These are phyloP conservation scores for Phytopythium litorale DNA, from an alignment of 352 stramenopile species.

Conservation along the genomic window DNA sequence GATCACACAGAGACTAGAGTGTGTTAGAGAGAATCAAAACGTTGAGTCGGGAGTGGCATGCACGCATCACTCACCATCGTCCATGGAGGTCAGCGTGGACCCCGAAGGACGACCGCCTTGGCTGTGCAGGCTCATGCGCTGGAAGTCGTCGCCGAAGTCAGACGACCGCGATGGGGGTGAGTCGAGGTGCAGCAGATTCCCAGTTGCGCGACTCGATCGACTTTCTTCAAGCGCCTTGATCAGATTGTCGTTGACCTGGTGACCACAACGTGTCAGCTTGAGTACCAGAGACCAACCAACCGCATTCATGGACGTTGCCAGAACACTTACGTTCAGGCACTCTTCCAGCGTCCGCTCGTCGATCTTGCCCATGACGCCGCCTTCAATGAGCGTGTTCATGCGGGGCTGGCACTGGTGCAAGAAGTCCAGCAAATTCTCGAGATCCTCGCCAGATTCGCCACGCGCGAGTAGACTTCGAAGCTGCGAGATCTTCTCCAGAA, in stretches of 20 bases:
- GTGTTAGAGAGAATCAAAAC: background rate
- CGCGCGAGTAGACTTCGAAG: conserved; percentile 37
- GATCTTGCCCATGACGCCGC: conserved; percentile 80
- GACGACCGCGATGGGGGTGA: conserved; percentile 37
- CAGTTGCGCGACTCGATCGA: conserved; percentile 18
- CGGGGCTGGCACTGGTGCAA: conserved; percentile 78
- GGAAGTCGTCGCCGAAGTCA: conserved; percentile 16
- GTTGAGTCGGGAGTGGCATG: background rate
- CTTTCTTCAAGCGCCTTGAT: conserved; percentile 75
- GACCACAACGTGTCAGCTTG: conserved; percentile 1
- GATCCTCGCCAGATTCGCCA: conserved; percentile 29
- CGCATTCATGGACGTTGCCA: background rate
- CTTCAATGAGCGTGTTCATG: conserved; percentile 88
- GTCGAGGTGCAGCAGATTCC: conserved; percentile 61
- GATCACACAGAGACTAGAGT: conserved; percentile 4
- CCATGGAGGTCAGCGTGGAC: conserved; percentile 30
- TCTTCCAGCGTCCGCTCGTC: conserved; percentile 75
- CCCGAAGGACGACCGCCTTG: conserved; percentile 8
- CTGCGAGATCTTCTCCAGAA: conserved; percentile 65
- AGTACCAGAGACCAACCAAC: background rate
- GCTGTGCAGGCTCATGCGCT: conserved; percentile 26
- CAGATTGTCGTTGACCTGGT: conserved; percentile 77
- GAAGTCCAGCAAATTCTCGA: conserved; percentile 79
- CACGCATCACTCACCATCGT: conserved; percentile 34
- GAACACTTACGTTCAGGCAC: conserved; percentile 66